Evolutionary conservation across 768 basidiomycete species (phyloP), one percentile per base, ranked within the genome.

Genomic region (Collybiopsis luxurians): DNA sequence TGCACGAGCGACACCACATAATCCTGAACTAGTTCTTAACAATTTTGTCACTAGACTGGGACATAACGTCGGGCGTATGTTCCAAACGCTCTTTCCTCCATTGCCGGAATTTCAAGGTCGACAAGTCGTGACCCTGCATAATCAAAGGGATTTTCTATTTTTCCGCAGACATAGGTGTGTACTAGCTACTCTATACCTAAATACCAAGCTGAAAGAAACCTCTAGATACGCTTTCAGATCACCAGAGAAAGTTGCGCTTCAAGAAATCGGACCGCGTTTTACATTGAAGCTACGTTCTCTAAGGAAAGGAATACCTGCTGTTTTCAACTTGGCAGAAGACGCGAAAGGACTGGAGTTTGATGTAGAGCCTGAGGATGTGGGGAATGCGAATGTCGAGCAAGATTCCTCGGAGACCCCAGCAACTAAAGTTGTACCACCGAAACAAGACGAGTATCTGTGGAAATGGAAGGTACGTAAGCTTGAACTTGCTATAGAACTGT

Each of bases 261-360:
- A 99, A 68, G 97, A 99, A 72, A 99, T 99, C 60, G 97, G 97
- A 1, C 97, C 97, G 6, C 85, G 96, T 30, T 97, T 99, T 67
- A 98, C 97, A 0, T 79, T 98, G 11, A 98, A 98, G 72, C 76
- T 99, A 55, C 79, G 88, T 38, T 97, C 88, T 79, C 72, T 99
- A 56, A 86, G 89, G 67, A 94, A 90, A 63, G 95, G 93, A 10
- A 75, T 95, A 21, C 95, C 95, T 1, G 86, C 89, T 4, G 92
- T 95, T 26, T 79, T 80, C 60, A 79, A 82, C 61, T 77, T 85
- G 65, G 86, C 88, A 26, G 83, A 87, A 60, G 75, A 78, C n/a
- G 76, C 84, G 1, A 75, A 79, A 60, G 73, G 81, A 23, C 65
- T 89, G 48, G 73, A 79, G 59, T 81, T 86, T 57, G 84, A 84